phyloP scores from a whole-genome alignment of 306 rosid genomes.

The Citrullus colocynthis region DNA sequence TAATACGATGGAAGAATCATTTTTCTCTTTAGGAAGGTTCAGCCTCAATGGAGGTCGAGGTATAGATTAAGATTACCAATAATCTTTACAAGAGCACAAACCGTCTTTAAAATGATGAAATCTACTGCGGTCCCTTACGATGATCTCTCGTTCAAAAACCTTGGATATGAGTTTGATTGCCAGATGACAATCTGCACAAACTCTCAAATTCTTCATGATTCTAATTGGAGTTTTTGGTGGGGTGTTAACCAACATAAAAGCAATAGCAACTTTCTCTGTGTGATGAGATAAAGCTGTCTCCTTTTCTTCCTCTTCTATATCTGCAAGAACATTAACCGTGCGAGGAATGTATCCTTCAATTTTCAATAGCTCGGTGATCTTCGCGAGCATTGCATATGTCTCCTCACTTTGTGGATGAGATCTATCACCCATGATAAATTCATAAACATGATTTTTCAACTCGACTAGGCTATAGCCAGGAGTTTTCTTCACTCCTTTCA shows the following conservation, averaged over 20 bases:
- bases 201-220: conserved; percentile 29
- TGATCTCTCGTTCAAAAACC: conserved; percentile 23
- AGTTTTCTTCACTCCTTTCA: conserved; percentile 27
- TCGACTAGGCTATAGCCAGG: conserved; percentile 36
- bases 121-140: conserved; percentile 31
- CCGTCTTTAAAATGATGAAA: conserved; percentile 32
- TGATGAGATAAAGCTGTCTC: conserved; percentile 27
- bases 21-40: neutral
- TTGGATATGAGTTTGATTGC: conserved; percentile 28
- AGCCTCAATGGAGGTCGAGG: neutral
- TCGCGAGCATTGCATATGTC: conserved; percentile 19
- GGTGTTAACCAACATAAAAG: conserved; percentile 23
- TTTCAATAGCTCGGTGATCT: conserved; percentile 20
- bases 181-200: conserved; percentile 30
- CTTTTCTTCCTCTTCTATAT: conserved; percentile 40
- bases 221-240: conserved; percentile 17
- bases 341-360: conserved; percentile 27
- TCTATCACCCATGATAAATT: conserved; percentile 20
- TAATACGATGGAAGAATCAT: neutral
- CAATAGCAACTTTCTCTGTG: conserved; percentile 33
- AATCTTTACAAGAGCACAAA: conserved; percentile 30
- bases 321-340: conserved; percentile 24
- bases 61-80: conserved; percentile 17
- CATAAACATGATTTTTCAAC: conserved; percentile 20
- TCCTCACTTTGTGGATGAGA: conserved; percentile 22